A percentile compares a stretch with the other conserved stretches of the same genome.
Evolutionary conservation across 352 stramenopile species (phyloP).

Genomic region (Phytopythium montanum): DNA sequence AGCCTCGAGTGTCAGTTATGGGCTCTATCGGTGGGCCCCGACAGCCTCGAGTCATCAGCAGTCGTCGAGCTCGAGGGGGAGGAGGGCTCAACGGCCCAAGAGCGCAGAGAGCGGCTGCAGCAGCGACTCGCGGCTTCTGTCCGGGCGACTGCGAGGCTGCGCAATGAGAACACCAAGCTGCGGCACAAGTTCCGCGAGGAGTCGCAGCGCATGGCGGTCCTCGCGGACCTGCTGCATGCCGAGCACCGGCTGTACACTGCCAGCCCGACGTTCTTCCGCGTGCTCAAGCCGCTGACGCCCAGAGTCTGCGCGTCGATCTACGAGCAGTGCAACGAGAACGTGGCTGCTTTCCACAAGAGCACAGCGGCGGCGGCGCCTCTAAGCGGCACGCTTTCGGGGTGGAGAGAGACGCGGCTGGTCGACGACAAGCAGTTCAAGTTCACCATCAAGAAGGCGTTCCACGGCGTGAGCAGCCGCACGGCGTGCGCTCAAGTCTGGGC

Average conservation of each 20-base stretch:
- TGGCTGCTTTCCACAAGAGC: conserved; percentile 10
- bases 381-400: conserved; percentile 19
- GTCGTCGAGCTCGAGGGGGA: no score
- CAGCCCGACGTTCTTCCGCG: conserved; percentile 25
- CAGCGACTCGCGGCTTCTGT: background rate
- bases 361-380: conserved; percentile 11
- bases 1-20: background rate
- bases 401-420: conserved; percentile 21
- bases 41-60: no score
- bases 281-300: conserved; percentile 24
- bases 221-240: conserved; percentile 24
- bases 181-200: conserved; percentile 22
- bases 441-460: conserved; percentile 21
- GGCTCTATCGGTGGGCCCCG: background rate
- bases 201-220: conserved; percentile 9
- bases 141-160: conserved; percentile 8
- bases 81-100: no score
- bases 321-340: conserved; percentile 11
- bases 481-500: conserved; percentile 15
- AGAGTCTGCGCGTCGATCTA: conserved; percentile 17
- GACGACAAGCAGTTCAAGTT: conserved; percentile 20
- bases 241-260: conserved; percentile 31
- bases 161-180: conserved; percentile 23
- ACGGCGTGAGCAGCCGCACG: conserved; percentile 14
- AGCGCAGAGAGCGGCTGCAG: background rate